phyloP scores from a whole-genome alignment of 495 filamentous ascomycete species.

The Parachaetomium inaequale region DNA sequence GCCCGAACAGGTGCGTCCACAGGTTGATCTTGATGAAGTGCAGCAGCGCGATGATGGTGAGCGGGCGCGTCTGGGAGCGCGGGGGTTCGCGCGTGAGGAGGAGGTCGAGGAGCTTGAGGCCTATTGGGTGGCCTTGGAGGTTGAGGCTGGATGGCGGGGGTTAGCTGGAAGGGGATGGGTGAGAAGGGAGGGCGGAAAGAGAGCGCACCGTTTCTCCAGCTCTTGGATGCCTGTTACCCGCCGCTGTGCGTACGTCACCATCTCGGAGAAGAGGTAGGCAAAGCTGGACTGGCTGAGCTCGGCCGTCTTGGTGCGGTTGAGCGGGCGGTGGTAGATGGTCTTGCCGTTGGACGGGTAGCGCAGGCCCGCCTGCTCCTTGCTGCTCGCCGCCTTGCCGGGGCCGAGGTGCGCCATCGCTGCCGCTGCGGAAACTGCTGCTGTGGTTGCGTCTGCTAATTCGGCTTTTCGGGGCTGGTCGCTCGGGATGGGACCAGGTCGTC shows the following conservation, averaged over 20 bases:
- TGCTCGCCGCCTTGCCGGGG: conserved; percentile 15
- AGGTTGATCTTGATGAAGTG: conserved; percentile 89
- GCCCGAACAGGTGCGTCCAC: conserved; percentile 88
- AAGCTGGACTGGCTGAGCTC: conserved; percentile 91
- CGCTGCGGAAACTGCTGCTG: not conserved
- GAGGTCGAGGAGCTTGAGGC: conserved; percentile 90
- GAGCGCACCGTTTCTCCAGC: conserved; percentile 77
- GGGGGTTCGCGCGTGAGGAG: conserved; percentile 74
- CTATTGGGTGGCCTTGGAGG: conserved; percentile 90
- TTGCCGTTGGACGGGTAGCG: conserved; percentile 92
- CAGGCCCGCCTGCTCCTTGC: conserved; percentile 51
- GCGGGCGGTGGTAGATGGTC: conserved; percentile 94
- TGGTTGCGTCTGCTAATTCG: too few relatives aligned
- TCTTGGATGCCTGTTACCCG: conserved; percentile 89
- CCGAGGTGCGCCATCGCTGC: conserved; percentile 17
- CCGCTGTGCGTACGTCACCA: conserved; percentile 93
- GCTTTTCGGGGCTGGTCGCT: too few relatives aligned
- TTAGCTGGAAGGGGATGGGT: not conserved
- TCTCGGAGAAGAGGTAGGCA: conserved; percentile 92
- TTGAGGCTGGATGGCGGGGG: conserved; percentile 63
- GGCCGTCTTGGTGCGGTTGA: conserved; percentile 80
- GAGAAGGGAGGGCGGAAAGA: conserved; percentile 2
- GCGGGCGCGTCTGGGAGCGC: conserved; percentile 69
- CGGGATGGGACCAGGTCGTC: too few relatives aligned
- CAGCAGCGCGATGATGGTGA: conserved; percentile 84